Evolutionary conservation across 495 filamentous ascomycete genomes (phyloP).

Genomic region (Rhizodiscina lignyota): DNA sequence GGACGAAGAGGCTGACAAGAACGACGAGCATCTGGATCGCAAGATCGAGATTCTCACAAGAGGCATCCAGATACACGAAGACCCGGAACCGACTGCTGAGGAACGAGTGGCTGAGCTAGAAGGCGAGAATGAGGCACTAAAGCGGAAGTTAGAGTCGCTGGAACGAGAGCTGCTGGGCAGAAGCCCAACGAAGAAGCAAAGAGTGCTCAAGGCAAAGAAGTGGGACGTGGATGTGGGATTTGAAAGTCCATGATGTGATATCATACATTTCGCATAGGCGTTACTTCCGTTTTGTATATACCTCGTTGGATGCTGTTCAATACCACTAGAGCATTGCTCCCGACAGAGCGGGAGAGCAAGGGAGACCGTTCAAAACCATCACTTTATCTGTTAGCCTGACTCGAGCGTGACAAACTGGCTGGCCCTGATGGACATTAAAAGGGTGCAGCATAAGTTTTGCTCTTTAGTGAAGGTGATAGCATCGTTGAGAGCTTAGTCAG

Average conservation of each 20-base stretch:
- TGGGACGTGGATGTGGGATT: constrained; percentile 16
- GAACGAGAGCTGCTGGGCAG: constrained; percentile 15
- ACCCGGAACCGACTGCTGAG: constrained; percentile 7
- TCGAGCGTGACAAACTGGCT: no score
- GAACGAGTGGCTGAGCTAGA: constrained; percentile 16
- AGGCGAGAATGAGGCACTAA: constrained; percentile 19
- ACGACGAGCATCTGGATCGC: constrained; percentile 71
- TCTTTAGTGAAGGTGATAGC: no score
- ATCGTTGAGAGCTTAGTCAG: no score
- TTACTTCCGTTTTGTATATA: no score
- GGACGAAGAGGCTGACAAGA: constrained; percentile 45
- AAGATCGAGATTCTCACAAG: constrained; percentile 78
- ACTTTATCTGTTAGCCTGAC: no score
- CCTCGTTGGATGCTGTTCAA: no score
- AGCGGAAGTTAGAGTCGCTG: constrained; percentile 13
- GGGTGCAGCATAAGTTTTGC: no score
- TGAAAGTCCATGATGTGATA: constrained; percentile 2
- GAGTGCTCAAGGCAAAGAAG: constrained; percentile 23
- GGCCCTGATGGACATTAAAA: no score
- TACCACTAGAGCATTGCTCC: no score
- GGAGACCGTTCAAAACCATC: no score
- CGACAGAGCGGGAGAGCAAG: no score
- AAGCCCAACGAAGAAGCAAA: constrained; percentile 25
- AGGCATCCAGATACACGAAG: constrained; percentile 24
- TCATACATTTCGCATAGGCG: no score